Conservation (phyloP, 495 filamentous ascomycete species). For the Penicillium soppii region DNA sequence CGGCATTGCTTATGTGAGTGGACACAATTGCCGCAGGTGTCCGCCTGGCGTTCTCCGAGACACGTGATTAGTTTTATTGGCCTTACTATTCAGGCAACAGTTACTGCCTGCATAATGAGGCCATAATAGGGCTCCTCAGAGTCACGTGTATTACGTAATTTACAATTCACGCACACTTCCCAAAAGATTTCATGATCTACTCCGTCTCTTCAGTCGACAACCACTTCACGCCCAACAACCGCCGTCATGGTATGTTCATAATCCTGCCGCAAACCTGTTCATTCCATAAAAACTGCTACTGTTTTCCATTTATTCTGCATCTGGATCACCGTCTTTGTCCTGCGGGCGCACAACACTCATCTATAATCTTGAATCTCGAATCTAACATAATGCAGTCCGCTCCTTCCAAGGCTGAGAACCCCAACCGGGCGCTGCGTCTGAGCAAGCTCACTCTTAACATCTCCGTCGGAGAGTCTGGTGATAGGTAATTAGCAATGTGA, state of each 20-base stretch:
- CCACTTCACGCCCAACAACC: constrained; percentile 45
- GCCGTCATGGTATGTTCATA: constrained; percentile 49
- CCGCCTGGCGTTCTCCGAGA: too few species aligned
- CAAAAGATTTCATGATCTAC: not conserved
- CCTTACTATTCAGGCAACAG: too few species aligned
- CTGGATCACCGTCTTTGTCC: constrained; percentile 1
- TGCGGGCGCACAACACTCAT: constrained; percentile 3
- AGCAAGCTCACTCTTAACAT: constrained; percentile 99
- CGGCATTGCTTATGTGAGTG: too few species aligned
- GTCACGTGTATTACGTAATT: not conserved
- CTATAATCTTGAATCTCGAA: constrained; percentile 2
- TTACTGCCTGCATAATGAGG: too few species aligned
- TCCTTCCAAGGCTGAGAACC: constrained; percentile 84
- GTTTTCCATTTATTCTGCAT: not conserved
- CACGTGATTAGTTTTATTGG: too few species aligned
- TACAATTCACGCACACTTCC: not conserved
- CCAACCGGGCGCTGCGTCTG: constrained; percentile 99
- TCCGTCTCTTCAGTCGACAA: constrained; percentile 43
- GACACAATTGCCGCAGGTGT: too few species aligned
- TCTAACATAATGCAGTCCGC: constrained; percentile 50
- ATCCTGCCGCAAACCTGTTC: not conserved
- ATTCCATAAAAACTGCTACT: not conserved
- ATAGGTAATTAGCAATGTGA: constrained; percentile 44
- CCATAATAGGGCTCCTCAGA: not conserved
- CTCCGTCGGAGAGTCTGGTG: constrained; percentile 99